Percentiles rank a stretch among this genome's conserved stretches.
Conservation (phyloP, 768 basidiomycete species). For the Mrakia blollopis region DNA sequence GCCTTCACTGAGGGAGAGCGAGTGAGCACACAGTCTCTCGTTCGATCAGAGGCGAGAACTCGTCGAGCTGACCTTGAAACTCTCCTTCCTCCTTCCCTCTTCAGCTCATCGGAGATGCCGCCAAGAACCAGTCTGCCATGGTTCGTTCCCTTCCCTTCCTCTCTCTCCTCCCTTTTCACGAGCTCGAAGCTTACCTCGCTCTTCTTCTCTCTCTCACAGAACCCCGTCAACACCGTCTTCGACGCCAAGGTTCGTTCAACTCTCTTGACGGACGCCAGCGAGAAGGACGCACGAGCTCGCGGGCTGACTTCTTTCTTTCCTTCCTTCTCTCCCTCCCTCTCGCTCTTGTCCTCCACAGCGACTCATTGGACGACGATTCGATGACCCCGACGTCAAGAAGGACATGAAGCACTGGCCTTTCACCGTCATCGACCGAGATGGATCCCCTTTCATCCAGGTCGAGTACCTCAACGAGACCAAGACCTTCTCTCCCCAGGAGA, state of each 20-base stretch:
- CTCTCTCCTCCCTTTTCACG: background rate
- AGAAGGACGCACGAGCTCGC: background rate
- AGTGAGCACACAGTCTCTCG: slow-evolving; percentile 44
- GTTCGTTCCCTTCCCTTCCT: slow-evolving; percentile 15
- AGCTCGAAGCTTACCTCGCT: background rate
- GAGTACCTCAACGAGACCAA: slow-evolving; percentile 92
- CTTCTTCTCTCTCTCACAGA: slow-evolving; percentile 42
- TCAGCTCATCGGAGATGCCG: slow-evolving; percentile 82
- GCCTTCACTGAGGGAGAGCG: slow-evolving; percentile 95
- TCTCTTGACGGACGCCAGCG: too few species aligned
- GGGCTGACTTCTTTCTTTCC: background rate
- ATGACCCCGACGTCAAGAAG: slow-evolving; percentile 93
- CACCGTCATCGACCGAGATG: slow-evolving; percentile 91
- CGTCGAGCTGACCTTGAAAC: background rate
- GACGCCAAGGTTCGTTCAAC: slow-evolving; percentile 63
- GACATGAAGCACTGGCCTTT: slow-evolving; percentile 98
- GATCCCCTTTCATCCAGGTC: slow-evolving; percentile 87
- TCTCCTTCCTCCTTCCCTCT: background rate
- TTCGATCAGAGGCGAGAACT: background rate
- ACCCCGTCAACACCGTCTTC: slow-evolving; percentile 97
- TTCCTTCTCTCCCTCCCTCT: background rate
- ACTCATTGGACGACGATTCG: slow-evolving; percentile 93
- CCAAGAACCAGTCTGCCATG: slow-evolving; percentile 95
- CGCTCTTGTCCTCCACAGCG: slow-evolving; percentile 48
- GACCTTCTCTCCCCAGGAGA: slow-evolving; percentile 95